These are phyloP conservation scores for Monosporozyma aerobia DNA, from an alignment of 805 yeast genomes.

Conservation along the genomic window DNA sequence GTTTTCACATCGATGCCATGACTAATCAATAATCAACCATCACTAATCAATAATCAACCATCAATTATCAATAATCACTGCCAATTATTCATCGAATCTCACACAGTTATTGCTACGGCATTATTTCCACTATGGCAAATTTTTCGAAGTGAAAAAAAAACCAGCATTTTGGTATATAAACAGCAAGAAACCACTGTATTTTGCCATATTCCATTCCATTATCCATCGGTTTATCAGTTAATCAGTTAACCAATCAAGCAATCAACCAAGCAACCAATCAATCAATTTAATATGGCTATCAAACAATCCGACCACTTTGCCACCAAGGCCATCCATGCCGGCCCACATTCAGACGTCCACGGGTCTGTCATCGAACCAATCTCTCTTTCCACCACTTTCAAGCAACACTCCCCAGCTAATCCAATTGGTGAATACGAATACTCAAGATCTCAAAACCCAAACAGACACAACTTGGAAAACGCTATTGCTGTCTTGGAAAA, in stretches of 20 bases:
- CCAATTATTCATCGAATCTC: too few species aligned
- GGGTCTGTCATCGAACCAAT: constrained; percentile 86
- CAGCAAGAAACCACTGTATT: too few species aligned
- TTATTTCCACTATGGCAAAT: too few species aligned
- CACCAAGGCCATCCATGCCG: constrained; percentile 79
- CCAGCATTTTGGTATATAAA: too few species aligned
- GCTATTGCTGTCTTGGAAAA: constrained; percentile 74
- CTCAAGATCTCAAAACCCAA: constrained; percentile 80
- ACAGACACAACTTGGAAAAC: constrained; percentile 70
- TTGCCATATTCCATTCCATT: too few species aligned
- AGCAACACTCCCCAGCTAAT: constrained; percentile 65
- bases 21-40: too few species aligned
- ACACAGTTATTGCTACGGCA: too few species aligned
- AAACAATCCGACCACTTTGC: constrained; percentile 42
- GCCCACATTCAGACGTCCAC: constrained; percentile 62
- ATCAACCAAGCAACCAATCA: not conserved
- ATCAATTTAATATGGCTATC: constrained; percentile 15
- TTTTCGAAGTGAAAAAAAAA: too few species aligned
- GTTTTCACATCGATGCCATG: not conserved
- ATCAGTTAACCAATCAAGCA: too few species aligned
- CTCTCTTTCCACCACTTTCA: constrained; percentile 77
- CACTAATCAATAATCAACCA: too few species aligned
- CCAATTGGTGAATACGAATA: constrained; percentile 77
- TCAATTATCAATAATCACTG: too few species aligned
- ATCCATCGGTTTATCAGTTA: too few species aligned